Evolutionary conservation across 129 eudicot genomes (phyloP).

Genomic region (Chrysanthemum lavandulifolium): DNA sequence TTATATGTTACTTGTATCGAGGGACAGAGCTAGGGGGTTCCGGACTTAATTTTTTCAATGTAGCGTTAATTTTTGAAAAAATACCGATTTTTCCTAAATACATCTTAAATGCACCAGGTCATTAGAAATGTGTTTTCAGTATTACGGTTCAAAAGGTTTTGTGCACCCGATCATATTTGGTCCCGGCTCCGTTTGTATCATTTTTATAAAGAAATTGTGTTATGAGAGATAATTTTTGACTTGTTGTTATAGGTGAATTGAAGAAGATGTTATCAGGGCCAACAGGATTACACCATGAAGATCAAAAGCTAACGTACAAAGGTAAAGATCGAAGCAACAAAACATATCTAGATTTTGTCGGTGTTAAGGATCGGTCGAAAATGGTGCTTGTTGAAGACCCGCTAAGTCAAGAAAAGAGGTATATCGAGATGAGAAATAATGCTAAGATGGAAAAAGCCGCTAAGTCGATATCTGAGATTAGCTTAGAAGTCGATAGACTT

Average conservation of each 20-base stretch:
- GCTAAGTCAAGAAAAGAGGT: slow-evolving; percentile 77
- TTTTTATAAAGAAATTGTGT: background rate
- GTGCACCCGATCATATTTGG: no score
- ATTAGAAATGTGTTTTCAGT: no score
- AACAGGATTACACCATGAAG: slow-evolving; percentile 90
- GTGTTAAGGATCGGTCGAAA: slow-evolving; percentile 84
- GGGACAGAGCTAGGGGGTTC: no score
- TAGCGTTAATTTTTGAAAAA: no score
- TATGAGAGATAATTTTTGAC: no score
- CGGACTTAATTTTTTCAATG: no score
- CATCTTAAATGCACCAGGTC: no score
- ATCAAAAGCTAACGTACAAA: slow-evolving; percentile 73
- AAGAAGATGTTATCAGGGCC: slow-evolving; percentile 89
- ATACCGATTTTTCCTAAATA: no score
- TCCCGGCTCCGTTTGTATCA: background rate
- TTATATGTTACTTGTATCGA: background rate
- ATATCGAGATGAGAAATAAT: slow-evolving; percentile 72
- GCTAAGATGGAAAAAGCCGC: slow-evolving; percentile 81
- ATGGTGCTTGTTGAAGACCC: slow-evolving; percentile 85
- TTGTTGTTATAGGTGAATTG: slow-evolving; percentile 59
- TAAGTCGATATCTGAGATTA: slow-evolving; percentile 69
- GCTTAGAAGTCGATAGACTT: slow-evolving; percentile 88
- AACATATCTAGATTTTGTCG: slow-evolving; percentile 61
- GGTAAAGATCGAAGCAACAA: slow-evolving; percentile 72
- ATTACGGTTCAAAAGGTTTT: no score